Evolutionary conservation across 208 protist genomes (phyloP).

Genomic region (Naegleria fowleri): DNA sequence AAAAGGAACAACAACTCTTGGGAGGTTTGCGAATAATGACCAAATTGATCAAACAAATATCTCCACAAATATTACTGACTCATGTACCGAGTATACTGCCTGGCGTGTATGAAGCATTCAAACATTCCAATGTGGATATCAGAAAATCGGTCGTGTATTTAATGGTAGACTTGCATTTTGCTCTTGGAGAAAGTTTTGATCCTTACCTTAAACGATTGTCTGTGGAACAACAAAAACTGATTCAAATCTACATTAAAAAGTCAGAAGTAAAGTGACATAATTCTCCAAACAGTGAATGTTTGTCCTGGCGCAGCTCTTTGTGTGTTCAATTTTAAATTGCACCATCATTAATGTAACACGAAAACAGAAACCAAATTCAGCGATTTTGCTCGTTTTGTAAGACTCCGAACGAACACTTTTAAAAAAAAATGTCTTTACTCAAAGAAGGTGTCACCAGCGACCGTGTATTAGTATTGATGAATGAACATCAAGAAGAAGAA

Average conservation of each 20-base stretch:
- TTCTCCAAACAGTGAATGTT: no score
- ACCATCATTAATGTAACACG: no score
- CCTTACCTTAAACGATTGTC: not conserved
- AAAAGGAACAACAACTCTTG: not conserved
- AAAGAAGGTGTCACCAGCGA: no score
- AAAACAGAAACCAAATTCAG: no score
- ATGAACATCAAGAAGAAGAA: no score
- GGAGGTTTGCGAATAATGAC: not conserved
- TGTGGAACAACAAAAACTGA: not conserved
- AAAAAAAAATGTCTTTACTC: no score
- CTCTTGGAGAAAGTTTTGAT: not conserved
- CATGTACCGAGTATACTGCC: not conserved
- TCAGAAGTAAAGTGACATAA: not conserved
- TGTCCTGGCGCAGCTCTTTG: no score
- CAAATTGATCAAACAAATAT: not conserved
- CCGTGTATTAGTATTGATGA: no score
- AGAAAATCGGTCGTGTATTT: not conserved
- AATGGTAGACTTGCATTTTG: not conserved
- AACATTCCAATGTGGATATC: not conserved
- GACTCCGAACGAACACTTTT: no score
- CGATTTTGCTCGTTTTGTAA: no score
- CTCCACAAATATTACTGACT: not conserved
- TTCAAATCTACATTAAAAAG: conserved; percentile 12
- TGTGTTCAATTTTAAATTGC: no score
- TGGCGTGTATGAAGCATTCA: not conserved